A percentile compares a stretch with the other conserved stretches of the same genome.
Evolutionary conservation across 805 yeast species (phyloP).

Genomic region (Lipomyces japonicus): DNA sequence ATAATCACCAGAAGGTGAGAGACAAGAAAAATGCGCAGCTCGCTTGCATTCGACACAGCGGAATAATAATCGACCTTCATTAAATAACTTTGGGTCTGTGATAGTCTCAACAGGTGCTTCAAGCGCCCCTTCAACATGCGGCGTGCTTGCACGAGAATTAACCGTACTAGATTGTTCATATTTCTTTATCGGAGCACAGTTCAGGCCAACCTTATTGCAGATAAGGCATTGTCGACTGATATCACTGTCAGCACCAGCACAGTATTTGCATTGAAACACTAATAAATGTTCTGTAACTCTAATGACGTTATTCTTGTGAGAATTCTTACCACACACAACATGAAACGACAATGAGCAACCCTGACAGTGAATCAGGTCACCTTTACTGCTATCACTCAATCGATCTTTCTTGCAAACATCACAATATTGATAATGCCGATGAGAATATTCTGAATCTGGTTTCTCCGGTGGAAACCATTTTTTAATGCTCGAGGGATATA

Average conservation of each 20-base stretch:
- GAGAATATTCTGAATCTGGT: constrained; percentile 9
- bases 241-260: constrained; percentile 1
- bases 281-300: constrained; percentile 4
- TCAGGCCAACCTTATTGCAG: constrained; percentile 7
- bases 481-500: too few relatives aligned
- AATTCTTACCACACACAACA: constrained; percentile 4
- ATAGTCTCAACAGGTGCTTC: not conserved
- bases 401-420: constrained; percentile 6
- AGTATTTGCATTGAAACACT: constrained; percentile 14
- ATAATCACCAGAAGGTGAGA: not conserved
- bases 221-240: constrained; percentile 12
- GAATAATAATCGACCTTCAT: constrained; percentile 10
- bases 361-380: constrained; percentile 16
- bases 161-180: not conserved
- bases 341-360: constrained; percentile 23
- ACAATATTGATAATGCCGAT: constrained; percentile 12
- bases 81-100: constrained; percentile 1
- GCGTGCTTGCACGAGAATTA: not conserved
- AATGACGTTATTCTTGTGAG: not conserved
- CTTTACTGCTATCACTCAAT: not conserved
- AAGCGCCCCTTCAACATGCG: not conserved
- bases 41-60: constrained; percentile 21
- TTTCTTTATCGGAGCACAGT: constrained; percentile 2
- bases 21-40: constrained; percentile 14
- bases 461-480: constrained; percentile 3